Evolutionary conservation across 371 early-diverging fungal genomes (phyloP).

Genomic region (Mucor velutinosus): DNA sequence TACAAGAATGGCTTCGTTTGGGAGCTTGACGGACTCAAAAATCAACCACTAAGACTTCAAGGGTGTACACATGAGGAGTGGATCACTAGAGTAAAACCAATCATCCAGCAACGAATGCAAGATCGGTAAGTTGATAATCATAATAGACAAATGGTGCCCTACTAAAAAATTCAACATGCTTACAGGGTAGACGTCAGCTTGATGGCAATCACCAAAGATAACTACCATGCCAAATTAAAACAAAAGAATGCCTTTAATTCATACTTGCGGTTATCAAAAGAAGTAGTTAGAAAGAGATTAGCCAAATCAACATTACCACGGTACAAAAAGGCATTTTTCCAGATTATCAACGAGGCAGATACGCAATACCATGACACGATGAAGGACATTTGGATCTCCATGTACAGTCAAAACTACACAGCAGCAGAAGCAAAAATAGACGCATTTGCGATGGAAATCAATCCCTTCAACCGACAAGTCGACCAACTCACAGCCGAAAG

Average conservation of each 20-base stretch:
- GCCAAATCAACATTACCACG: not conserved
- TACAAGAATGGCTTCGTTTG: slow-evolving; percentile 20
- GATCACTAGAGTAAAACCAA: slow-evolving; percentile 7
- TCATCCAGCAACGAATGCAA: slow-evolving; percentile 8
- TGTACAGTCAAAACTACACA: not conserved
- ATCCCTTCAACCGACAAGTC: not conserved
- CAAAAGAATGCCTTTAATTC: not conserved
- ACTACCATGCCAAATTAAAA: not conserved
- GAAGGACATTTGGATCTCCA: not conserved
- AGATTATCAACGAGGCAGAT: not conserved
- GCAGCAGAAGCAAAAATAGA: not conserved
- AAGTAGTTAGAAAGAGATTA: not conserved
- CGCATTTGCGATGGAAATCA: not conserved
- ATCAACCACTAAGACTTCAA: not conserved
- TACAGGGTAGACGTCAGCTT: not conserved
- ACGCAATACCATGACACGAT: not conserved
- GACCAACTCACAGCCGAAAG: not conserved
- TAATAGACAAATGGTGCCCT: not conserved
- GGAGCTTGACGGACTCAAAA: slow-evolving; percentile 24
- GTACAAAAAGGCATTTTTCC: not conserved
- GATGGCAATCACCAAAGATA: slow-evolving; percentile 13
- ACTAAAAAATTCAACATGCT: not conserved
- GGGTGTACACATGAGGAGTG: not conserved
- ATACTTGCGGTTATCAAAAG: not conserved
- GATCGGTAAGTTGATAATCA: slow-evolving; percentile 1